Evolutionary conservation across 345 rosid genomes (phyloP), one percentile per base, ranked within the genome.

Genomic region (Orychophragmus violaceus): DNA sequence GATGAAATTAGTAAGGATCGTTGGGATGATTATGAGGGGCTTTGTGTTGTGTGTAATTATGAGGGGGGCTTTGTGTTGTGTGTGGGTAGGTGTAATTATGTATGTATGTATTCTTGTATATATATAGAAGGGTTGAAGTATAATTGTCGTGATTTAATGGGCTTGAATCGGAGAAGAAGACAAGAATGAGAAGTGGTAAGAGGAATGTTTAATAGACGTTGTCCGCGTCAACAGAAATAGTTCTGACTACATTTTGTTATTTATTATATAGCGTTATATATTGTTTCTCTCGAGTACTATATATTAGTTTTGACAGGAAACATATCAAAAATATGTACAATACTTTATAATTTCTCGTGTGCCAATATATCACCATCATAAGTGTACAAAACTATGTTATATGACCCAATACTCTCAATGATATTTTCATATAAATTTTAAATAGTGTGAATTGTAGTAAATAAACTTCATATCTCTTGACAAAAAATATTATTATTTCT

Each of bases 161-260:
- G 71, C 66, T 65, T 64, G 66, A 72, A 72, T 64, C 45, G 7
- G 18, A 48, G 45, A 65, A 72, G 70, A 72, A 64, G 52, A 64
- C 52, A 49, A 64, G 70, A n/a, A 48, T 8, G 59, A 58, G 21
- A 44, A 64, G 2, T 57, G 45, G 76, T 72, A 32, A 25, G 59
- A 65, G 64, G 70, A 72, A 72, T 72, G 71, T 65, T 65, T 58
- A 49, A 13, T 51, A 72, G 55, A 72, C 76, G 76, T 72, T 72
- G 57, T 41, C 76, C 71, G 61, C 2, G 76, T 72, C 71, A 65
- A 66, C 28, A 14, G 30, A 28, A 27, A 49, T 49, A 58, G 21
- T 64, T 3, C n/a, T 46, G 27, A 24, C 6, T 27, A n/a, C 16
- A 23, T 17, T 18, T 46, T 44, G 18, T 25, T 46, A 33, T 25